Base-by-base conservation (phyloP, 164 flowering plant species). In the Chimonanthus praecox region DNA sequence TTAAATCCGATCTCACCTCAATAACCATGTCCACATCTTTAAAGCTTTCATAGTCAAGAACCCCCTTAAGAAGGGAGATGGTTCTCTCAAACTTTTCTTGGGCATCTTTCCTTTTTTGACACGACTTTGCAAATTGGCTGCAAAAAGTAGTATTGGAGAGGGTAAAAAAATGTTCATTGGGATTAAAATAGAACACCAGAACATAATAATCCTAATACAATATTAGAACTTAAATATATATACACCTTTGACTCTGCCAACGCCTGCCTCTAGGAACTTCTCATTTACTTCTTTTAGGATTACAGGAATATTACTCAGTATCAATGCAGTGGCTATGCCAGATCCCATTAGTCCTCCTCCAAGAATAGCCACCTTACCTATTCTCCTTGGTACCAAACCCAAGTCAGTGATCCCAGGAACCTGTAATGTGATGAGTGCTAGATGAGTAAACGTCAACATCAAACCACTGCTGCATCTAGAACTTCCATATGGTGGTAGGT, bases 271-370 rank as follows among this genome's bases (percentile, higher is more conserved):
- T 74, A 94, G 77, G 79, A 92, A 90, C 72, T 90, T 89, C 33
- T 87, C 89, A 82, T 92, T 92, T 69, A 94, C 92, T 90, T 94
- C 98, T 83, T 93, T 94, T 54, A 93, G 83, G 62, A 91, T 75
- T 54, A 94, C 99, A 6, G 85, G 84, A 74, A 86, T 87, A 70
- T 85, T 85, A 73, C 93, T 83, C 44, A 92, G 90, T 69, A 94
- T 82, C 76, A 94, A 78, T 9, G 96, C 90, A 33, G 98, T 93
- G 33, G 98, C 97, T 76, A 94, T 94, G 72, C 99, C 99, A 78
- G 99, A 94, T 46, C 99, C 99, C 99, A 93, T 91, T 63, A 94
- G 79, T 61, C 99, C 99, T 70, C 99, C 99, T 58, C 99, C 99
- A 74, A 94, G 82, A 69, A 94, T 77, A 61, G 94, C 99, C 80